Conservation (phyloP, 768 basidiomycete genomes). For the Leccinum barrowsii region DNA sequence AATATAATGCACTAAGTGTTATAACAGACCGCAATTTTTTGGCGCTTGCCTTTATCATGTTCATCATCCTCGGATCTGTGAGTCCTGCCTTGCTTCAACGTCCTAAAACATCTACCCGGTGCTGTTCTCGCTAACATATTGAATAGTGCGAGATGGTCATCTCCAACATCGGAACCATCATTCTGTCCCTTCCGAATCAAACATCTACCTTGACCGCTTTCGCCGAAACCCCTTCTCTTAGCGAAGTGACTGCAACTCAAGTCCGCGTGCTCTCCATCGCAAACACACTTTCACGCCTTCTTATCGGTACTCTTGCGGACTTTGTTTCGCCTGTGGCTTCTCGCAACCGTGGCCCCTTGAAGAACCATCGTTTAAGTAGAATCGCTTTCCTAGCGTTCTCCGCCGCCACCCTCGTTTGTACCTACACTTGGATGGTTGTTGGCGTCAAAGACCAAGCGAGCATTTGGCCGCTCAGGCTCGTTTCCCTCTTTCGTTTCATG, state of each 20-base stretch:
- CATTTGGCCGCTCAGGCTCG: constrained; percentile 71
- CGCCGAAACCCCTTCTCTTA: constrained; percentile 21
- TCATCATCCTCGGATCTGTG: constrained; percentile 65
- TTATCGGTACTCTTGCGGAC: constrained; percentile 70
- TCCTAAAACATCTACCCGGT: background rate
- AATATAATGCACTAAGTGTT: constrained; percentile 39
- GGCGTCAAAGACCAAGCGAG: constrained; percentile 45
- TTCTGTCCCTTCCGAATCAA: constrained; percentile 53
- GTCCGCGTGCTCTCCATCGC: constrained; percentile 66
- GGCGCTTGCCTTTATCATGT: constrained; percentile 50
- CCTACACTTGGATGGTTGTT: constrained; percentile 55
- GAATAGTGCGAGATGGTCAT: constrained; percentile 75
- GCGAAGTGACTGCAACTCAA: constrained; percentile 53
- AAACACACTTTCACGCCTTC: constrained; percentile 68
- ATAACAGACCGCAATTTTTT: constrained; percentile 60
- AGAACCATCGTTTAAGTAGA: constrained; percentile 58
- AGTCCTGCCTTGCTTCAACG: constrained; percentile 26
- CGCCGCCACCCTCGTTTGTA: constrained; percentile 44
- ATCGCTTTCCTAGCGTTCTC: constrained; percentile 55
- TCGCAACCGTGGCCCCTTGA: constrained; percentile 33
- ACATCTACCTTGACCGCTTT: constrained; percentile 4
- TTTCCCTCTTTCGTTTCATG: background rate
- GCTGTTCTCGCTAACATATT: background rate
- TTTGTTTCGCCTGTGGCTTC: constrained; percentile 61
- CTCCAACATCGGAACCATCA: constrained; percentile 76